phyloP scores from a whole-genome alignment of 2,329 filamentous ascomycete genomes.

The Ophiostoma tasmaniense region DNA sequence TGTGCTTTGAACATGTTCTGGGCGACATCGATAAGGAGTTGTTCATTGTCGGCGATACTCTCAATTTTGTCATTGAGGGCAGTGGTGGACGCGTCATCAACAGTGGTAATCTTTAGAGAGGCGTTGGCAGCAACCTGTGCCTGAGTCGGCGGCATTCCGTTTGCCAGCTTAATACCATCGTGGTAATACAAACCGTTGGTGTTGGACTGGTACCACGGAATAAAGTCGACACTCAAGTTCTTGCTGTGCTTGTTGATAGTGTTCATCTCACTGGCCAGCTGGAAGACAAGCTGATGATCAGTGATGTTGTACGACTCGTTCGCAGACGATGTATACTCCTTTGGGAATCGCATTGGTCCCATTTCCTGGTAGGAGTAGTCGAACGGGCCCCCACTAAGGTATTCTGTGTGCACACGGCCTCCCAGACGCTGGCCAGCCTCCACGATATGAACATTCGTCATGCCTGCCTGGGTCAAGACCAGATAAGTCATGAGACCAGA shows the following conservation, averaged over 20 bases:
- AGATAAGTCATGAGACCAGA: constrained; percentile 1
- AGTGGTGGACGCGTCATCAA: not conserved
- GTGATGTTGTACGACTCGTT: constrained; percentile 8
- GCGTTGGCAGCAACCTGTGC: not conserved
- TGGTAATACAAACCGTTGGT: not conserved
- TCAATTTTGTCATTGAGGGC: not conserved
- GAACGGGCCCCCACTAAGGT: not conserved
- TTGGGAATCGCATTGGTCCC: constrained; percentile 3
- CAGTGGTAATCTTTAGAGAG: not conserved
- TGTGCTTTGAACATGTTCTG: constrained; percentile 8
- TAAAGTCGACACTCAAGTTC: constrained; percentile 4
- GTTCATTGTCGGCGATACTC: not conserved
- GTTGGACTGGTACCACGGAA: constrained; percentile 5
- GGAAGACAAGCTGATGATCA: constrained; percentile 5
- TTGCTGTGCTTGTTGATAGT: constrained; percentile 3
- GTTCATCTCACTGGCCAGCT: constrained; percentile 6
- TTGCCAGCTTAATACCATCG: not conserved
- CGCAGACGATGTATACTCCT: not conserved
- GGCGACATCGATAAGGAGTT: not conserved
- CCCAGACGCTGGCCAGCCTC: constrained; percentile 1
- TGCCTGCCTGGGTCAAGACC: not conserved
- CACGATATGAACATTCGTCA: constrained; percentile 1
- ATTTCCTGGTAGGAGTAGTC: constrained; percentile 8
- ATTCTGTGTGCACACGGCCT: constrained; percentile 5
- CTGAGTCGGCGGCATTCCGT: not conserved